phyloP scores from a whole-genome alignment of 306 rosid genomes.

The Echinosophora koreensis region DNA sequence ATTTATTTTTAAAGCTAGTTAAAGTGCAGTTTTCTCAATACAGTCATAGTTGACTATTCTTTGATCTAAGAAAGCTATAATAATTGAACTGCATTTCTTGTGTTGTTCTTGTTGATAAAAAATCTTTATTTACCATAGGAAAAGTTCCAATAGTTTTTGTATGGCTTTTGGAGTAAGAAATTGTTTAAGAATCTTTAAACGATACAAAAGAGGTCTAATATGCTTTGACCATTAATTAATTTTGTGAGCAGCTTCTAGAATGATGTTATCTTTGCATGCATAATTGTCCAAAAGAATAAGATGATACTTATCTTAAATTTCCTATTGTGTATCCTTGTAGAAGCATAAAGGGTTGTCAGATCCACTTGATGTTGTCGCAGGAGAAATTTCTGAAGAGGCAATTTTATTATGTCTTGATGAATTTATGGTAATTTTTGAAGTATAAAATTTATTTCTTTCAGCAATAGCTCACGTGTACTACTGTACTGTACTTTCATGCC shows the following conservation, averaged over 20 bases:
- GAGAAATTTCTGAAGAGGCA: conserved; percentile 92
- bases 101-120: conserved; percentile 14
- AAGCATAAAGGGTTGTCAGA: conserved; percentile 92
- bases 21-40: conserved; percentile 8
- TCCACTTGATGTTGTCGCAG: conserved; percentile 94
- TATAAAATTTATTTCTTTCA: conserved; percentile 6
- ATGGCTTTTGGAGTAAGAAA: conserved; percentile 26
- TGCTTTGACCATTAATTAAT: conserved; percentile 38
- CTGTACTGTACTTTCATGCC: conserved; percentile 38
- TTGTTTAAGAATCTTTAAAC: conserved; percentile 9
- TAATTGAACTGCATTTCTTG: conserved; percentile 22
- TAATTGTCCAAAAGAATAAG: conserved; percentile 34
- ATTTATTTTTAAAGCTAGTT: conserved; percentile 8
- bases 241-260: conserved; percentile 10
- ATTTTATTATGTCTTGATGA: conserved; percentile 91
- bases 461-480: conserved; percentile 24
- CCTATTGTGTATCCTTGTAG: conserved; percentile 57
- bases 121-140: background rate
- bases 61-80: background rate
- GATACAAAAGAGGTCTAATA: background rate
- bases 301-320: conserved; percentile 38
- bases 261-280: conserved; percentile 37
- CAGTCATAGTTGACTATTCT: conserved; percentile 8
- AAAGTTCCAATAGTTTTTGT: conserved; percentile 16
- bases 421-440: conserved; percentile 73